Evolutionary conservation across 176 grass and related monocot species (phyloP).

Genomic region (Aegilops umbellulata): DNA sequence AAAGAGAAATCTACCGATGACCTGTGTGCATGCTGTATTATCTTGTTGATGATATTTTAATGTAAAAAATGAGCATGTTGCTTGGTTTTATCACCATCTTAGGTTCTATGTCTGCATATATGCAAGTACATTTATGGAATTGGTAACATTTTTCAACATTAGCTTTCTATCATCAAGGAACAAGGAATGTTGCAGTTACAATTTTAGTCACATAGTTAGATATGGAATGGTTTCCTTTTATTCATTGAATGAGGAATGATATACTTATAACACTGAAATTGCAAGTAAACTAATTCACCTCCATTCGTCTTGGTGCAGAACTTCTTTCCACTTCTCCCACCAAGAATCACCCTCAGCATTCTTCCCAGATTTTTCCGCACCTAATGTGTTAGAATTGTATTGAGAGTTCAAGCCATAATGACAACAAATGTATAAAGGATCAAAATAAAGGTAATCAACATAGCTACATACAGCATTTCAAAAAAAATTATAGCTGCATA

Average conservation of each 20-base stretch:
- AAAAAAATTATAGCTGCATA: too few relatives aligned
- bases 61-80: neutral
- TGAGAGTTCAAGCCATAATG: neutral
- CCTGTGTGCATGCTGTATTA: neutral
- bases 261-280: constrained; percentile 14
- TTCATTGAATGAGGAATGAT: neutral
- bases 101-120: neutral
- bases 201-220: neutral
- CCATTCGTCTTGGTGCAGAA: constrained; percentile 99
- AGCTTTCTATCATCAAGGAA: neutral
- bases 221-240: neutral
- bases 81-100: neutral
- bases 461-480: too few relatives aligned
- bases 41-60: neutral
- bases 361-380: constrained; percentile 88
- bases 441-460: neutral
- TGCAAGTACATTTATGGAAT: neutral
- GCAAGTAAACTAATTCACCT: constrained; percentile 45
- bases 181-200: constrained; percentile 4
- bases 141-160: neutral
- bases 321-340: constrained; percentile 99
- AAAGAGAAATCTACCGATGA: neutral
- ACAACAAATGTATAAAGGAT: neutral
- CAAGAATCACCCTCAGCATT: constrained; percentile 83
- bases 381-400: constrained; percentile 34